Evolutionary conservation across 768 basidiomycete genomes (phyloP).

Genomic region (Chiua virens): DNA sequence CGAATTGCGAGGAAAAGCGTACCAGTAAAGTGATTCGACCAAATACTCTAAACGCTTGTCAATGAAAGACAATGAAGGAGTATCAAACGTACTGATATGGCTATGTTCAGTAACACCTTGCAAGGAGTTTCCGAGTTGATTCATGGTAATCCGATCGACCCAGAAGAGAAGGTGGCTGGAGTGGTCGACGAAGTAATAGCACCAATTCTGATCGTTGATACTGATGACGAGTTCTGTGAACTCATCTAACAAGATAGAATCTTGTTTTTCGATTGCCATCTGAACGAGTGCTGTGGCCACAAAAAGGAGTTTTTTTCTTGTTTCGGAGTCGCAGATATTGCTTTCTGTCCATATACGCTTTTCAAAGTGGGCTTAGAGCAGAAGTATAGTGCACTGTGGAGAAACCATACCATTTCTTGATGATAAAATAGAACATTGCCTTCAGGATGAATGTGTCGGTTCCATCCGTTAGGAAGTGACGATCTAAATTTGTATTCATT

Average conservation of each 20-base stretch:
- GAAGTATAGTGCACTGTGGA: too few relatives aligned
- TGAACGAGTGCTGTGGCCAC: constrained; percentile 8
- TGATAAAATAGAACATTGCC: background rate
- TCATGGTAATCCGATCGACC: too few relatives aligned
- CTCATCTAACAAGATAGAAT: constrained; percentile 4
- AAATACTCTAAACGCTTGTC: background rate
- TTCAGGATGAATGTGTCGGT: background rate
- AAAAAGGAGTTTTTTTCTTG: background rate
- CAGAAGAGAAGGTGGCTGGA: too few relatives aligned
- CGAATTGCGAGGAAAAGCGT: background rate
- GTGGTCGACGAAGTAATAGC: too few relatives aligned
- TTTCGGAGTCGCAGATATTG: background rate
- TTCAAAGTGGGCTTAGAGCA: too few relatives aligned
- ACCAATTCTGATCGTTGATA: too few relatives aligned
- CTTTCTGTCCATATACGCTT: constrained; percentile 17
- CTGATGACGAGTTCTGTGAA: constrained; percentile 1
- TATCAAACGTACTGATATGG: background rate
- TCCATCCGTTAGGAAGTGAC: constrained; percentile 1
- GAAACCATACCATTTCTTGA: too few relatives aligned
- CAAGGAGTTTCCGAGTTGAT: too few relatives aligned
- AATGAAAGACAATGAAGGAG: background rate
- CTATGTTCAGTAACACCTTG: too few relatives aligned
- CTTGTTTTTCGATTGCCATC: background rate
- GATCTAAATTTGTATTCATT: constrained; percentile 7
- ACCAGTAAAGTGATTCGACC: constrained; percentile 10